A percentile compares a stretch with the other conserved stretches of the same genome.
These are phyloP conservation scores for Agrocybe pediades DNA, from an alignment of 768 basidiomycete genomes.

Conservation along the genomic window DNA sequence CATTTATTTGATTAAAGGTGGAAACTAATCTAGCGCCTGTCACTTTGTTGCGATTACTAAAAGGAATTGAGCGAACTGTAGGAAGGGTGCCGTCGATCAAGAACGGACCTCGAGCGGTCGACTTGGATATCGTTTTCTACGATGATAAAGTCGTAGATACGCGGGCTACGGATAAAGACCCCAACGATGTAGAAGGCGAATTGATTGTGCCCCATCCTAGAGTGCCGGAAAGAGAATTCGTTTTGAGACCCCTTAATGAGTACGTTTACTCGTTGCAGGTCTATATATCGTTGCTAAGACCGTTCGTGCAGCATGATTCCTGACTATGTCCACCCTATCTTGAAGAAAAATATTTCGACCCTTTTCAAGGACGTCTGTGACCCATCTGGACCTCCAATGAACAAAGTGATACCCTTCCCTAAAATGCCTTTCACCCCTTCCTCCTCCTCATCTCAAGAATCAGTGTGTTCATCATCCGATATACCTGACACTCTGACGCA, in stretches of 20 bases:
- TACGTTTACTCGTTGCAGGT: conserved; percentile 39
- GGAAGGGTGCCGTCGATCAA: conserved; percentile 79
- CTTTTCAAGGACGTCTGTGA: conserved; percentile 46
- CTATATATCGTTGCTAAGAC: neutral
- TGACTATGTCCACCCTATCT: conserved; percentile 63
- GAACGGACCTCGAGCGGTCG: conserved; percentile 88
- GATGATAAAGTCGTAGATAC: conserved; percentile 63
- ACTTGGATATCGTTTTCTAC: conserved; percentile 86
- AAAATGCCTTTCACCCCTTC: conserved; percentile 42
- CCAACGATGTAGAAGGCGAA: conserved; percentile 63
- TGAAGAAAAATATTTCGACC: conserved; percentile 44
- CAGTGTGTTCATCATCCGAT: conserved; percentile 23
- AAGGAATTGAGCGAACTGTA: conserved; percentile 69
- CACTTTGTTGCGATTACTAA: conserved; percentile 62
- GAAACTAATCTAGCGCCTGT: conserved; percentile 69
- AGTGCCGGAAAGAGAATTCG: conserved; percentile 87
- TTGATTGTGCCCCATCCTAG: conserved; percentile 86
- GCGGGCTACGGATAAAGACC: conserved; percentile 32
- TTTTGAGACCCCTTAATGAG: conserved; percentile 87
- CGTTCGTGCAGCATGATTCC: conserved; percentile 71
- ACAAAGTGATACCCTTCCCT: conserved; percentile 78
- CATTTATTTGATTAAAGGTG: conserved; percentile 48
- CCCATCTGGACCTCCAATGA: conserved; percentile 48
- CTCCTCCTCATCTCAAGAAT: conserved; percentile 14
- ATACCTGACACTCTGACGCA: conserved; percentile 51